phyloP scores from a whole-genome alignment of 2,329 filamentous ascomycete species.

The Colletotrichum sp. region DNA sequence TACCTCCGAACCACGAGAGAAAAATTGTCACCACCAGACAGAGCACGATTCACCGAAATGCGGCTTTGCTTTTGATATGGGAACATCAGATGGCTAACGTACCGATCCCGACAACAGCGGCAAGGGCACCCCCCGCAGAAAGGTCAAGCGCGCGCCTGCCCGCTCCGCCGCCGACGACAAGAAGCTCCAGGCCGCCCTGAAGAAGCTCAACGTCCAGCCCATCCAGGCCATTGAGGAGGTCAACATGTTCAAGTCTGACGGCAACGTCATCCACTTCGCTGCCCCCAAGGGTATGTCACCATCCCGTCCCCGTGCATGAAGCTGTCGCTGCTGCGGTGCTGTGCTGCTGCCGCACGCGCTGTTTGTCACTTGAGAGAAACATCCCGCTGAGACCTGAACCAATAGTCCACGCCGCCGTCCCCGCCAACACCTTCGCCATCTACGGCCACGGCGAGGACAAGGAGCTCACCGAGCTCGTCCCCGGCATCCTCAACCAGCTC shows the following conservation, averaged over 20 bases:
- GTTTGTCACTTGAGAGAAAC: not conserved
- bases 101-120: constrained; percentile 58
- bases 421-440: constrained; percentile 99
- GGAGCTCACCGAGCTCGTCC: constrained; percentile 99
- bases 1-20: not conserved
- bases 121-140: constrained; percentile 97
- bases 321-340: not conserved
- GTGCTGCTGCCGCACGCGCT: not conserved
- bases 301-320: not conserved
- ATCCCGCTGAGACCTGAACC: not conserved
- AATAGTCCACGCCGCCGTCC: constrained; percentile 95
- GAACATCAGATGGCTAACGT: constrained; percentile 30
- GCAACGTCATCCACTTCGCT: constrained; percentile 99
- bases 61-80: not conserved
- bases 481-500: constrained; percentile 99
- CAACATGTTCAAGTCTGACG: constrained; percentile 99
- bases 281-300: constrained; percentile 86
- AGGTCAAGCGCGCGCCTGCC: constrained; percentile 97
- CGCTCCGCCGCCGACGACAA: constrained; percentile 96
- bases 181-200: constrained; percentile 96
- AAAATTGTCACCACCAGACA: not conserved
- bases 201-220: constrained; percentile 99
- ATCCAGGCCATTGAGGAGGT: constrained; percentile 99
- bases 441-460: constrained; percentile 99
- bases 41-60: not conserved